Evolutionary conservation across 768 basidiomycete species (phyloP).

Genomic region (Leccinum truebloodii): DNA sequence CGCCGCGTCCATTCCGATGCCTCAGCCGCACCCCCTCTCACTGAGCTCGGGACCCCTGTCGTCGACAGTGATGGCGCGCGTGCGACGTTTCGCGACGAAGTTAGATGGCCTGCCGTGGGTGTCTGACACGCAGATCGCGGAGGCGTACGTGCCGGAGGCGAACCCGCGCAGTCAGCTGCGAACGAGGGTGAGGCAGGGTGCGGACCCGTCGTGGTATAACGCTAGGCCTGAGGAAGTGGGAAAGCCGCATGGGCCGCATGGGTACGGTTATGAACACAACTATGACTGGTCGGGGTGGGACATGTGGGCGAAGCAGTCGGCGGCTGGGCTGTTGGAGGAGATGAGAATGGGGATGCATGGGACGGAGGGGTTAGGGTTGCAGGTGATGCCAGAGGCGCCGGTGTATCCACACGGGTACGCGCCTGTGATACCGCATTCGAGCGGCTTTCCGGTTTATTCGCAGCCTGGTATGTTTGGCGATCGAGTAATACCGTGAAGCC

Average conservation of each 20-base stretch:
- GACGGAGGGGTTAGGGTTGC: slow-evolving; percentile 1
- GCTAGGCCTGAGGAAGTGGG: slow-evolving; percentile 7
- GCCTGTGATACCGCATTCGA: not conserved
- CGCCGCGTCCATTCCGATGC: not conserved
- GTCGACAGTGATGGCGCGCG: slow-evolving; percentile 35
- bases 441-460: slow-evolving; percentile 6
- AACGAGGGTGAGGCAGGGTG: slow-evolving; percentile 9
- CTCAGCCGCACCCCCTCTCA: not conserved
- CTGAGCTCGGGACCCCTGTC: not conserved
- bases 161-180: slow-evolving; percentile 23
- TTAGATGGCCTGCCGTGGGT: slow-evolving; percentile 50
- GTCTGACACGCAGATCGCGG: slow-evolving; percentile 40
- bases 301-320: slow-evolving; percentile 26
- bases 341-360: not conserved
- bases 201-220: slow-evolving; percentile 34
- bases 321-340: slow-evolving; percentile 12
- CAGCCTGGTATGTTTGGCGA: slow-evolving; percentile 4
- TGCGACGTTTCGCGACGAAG: slow-evolving; percentile 36
- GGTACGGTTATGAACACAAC: not conserved
- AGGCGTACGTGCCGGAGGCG: slow-evolving; percentile 43
- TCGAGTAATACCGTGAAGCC: not conserved
- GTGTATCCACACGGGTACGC: slow-evolving; percentile 28
- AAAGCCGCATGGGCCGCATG: not conserved
- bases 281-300: slow-evolving; percentile 26
- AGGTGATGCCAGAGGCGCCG: not conserved